These are phyloP conservation scores for Linum trigynum DNA, from an alignment of 345 rosid genomes.

Conservation along the genomic window DNA sequence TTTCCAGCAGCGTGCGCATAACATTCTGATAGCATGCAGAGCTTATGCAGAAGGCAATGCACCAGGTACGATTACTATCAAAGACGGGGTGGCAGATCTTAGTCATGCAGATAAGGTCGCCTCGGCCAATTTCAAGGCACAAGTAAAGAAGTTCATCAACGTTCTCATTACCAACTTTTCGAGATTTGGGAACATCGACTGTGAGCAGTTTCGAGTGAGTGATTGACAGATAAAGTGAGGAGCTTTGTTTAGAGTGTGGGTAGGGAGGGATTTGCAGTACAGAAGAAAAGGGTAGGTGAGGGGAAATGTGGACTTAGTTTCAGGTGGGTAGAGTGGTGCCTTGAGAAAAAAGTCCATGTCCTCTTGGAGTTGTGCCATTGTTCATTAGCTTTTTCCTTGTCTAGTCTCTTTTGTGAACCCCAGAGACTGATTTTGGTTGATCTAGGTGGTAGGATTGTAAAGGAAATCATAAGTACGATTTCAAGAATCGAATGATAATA, in stretches of 20 bases:
- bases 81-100: conserved; percentile 22
- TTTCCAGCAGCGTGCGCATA: conserved; percentile 26
- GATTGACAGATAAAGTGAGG: neutral
- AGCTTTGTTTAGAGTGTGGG: neutral
- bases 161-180: conserved; percentile 22
- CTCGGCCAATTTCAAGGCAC: conserved; percentile 18
- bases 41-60: conserved; percentile 37
- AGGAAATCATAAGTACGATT: neutral
- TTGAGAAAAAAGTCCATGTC: neutral
- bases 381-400: no score
- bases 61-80: conserved; percentile 24
- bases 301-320: neutral
- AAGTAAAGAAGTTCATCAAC: conserved; percentile 23
- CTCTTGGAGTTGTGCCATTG: neutral
- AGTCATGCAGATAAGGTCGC: conserved; percentile 10
- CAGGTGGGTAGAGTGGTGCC: neutral
- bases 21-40: conserved; percentile 37
- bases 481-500: neutral
- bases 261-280: no score
- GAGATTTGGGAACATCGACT: conserved; percentile 26
- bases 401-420: neutral
- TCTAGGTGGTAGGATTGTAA: neutral
- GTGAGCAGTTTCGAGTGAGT: conserved; percentile 25
- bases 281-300: neutral
- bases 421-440: neutral